These are phyloP conservation scores for Trypanosoma cruzi DNA, from an alignment of 208 protist species.

Conservation along the genomic window DNA sequence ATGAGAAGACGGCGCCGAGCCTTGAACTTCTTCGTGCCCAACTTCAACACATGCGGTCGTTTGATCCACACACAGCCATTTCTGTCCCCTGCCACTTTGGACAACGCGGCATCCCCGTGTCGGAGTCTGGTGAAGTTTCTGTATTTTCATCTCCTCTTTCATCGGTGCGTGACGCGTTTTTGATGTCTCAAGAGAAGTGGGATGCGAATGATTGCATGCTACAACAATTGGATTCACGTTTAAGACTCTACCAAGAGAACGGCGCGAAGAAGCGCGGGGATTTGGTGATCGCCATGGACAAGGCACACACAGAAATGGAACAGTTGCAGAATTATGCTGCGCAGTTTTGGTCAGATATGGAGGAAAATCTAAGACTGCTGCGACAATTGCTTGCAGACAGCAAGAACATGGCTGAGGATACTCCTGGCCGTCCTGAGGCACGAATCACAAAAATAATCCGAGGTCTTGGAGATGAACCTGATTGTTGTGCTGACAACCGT, in stretches of 20 bases:
- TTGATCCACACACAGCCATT: background rate
- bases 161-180: background rate
- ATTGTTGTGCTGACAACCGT: background rate
- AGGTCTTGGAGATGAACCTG: background rate
- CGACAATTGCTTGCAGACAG: background rate
- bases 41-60: constrained; percentile 19
- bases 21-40: constrained; percentile 16
- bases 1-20: background rate
- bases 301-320: constrained; percentile 10
- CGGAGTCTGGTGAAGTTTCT: background rate
- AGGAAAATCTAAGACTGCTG: background rate
- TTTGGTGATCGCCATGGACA: constrained; percentile 3
- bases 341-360: background rate
- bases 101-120: background rate
- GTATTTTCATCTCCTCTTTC: background rate
- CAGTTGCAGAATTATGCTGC: background rate
- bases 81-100: background rate
- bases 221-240: constrained; percentile 8
- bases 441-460: background rate
- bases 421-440: background rate
- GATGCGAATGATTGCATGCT: constrained; percentile 1
- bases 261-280: constrained; percentile 10
- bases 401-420: background rate
- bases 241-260: constrained; percentile 5
- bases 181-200: background rate